A percentile compares a stretch with the other conserved stretches of the same genome.
Evolutionary conservation across 495 filamentous ascomycete genomes (phyloP).

Genomic region (Daldinia decipiens): DNA sequence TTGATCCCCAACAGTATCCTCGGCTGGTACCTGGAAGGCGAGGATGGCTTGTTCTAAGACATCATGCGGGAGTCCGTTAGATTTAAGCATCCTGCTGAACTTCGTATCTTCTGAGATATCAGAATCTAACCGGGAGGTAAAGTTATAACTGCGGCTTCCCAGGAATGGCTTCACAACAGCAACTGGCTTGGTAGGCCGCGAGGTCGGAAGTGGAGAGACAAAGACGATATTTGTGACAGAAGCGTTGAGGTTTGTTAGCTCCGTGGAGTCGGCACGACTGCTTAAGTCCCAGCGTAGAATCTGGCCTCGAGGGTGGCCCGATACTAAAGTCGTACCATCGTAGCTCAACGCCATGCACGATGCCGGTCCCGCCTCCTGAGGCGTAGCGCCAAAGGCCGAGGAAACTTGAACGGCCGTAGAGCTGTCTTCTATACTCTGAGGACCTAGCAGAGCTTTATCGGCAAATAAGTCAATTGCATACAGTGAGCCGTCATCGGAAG

Average conservation of each 20-base stretch:
- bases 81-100: slow-evolving; percentile 53
- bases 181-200: slow-evolving; percentile 61
- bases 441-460: slow-evolving; percentile 66
- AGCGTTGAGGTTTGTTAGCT: slow-evolving; percentile 74
- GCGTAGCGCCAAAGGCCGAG: slow-evolving; percentile 69
- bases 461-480: slow-evolving; percentile 81
- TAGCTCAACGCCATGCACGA: slow-evolving; percentile 76
- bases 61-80: slow-evolving; percentile 51
- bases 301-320: slow-evolving; percentile 83
- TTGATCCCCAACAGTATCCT: slow-evolving; percentile 49
- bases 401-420: slow-evolving; percentile 64
- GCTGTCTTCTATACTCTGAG: slow-evolving; percentile 61
- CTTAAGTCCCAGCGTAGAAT: slow-evolving; percentile 83
- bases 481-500: slow-evolving; percentile 83
- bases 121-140: slow-evolving; percentile 70
- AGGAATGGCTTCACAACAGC: slow-evolving; percentile 78
- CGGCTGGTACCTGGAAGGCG: slow-evolving; percentile 49
- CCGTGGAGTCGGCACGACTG: slow-evolving; percentile 67
- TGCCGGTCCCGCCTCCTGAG: slow-evolving; percentile 67
- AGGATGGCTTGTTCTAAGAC: slow-evolving; percentile 53
- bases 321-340: slow-evolving; percentile 81
- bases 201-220: slow-evolving; percentile 68
- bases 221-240: slow-evolving; percentile 82
- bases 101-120: slow-evolving; percentile 48
- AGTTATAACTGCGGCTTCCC: slow-evolving; percentile 72